Conservation (phyloP, 495 filamentous ascomycete species). For the Penicillium lagena region DNA sequence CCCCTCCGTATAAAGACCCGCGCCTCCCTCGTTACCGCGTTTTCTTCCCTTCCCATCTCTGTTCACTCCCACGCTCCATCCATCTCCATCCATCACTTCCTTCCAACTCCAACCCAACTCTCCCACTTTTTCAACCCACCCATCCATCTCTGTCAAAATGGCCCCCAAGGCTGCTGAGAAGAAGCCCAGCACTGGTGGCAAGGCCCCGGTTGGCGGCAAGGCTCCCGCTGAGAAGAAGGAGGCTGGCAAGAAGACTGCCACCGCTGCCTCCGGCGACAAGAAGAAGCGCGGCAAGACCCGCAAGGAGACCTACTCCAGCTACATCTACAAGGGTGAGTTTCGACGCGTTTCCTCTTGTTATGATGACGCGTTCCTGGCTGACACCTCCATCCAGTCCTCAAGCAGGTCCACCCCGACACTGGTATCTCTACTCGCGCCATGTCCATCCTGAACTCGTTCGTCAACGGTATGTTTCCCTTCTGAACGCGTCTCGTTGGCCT, state of each 20-base stretch:
- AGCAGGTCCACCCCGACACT: constrained; percentile 99
- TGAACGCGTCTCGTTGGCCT: neutral
- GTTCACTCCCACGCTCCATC: constrained; percentile 19
- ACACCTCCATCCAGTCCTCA: constrained; percentile 63
- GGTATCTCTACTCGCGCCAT: constrained; percentile 99
- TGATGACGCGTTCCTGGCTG: too few relatives aligned
- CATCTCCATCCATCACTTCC: constrained; percentile 18
- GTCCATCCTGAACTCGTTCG: constrained; percentile 99
- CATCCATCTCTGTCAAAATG: constrained; percentile 52
- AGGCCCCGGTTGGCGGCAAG: constrained; percentile 86
- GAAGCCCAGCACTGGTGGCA: constrained; percentile 95
- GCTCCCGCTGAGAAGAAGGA: constrained; percentile 97
- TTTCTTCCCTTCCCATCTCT: constrained; percentile 29
- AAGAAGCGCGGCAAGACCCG: constrained; percentile 99
- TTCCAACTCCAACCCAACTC: constrained; percentile 3
- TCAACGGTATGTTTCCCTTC: constrained; percentile 72
- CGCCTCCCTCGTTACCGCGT: constrained; percentile 40
- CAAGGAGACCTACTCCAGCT: constrained; percentile 99
- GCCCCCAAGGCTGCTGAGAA: constrained; percentile 90
- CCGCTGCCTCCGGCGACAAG: constrained; percentile 89
- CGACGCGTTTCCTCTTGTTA: constrained; percentile 31
- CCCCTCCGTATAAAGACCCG: constrained; percentile 46
- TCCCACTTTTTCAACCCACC: constrained; percentile 10
- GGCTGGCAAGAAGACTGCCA: constrained; percentile 93
- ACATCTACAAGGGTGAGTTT: constrained; percentile 98